A percentile compares a stretch with the other conserved stretches of the same genome.
phyloP scores from a whole-genome alignment of 1,139 yeast genomes.

The Pneumocystis sp. region DNA sequence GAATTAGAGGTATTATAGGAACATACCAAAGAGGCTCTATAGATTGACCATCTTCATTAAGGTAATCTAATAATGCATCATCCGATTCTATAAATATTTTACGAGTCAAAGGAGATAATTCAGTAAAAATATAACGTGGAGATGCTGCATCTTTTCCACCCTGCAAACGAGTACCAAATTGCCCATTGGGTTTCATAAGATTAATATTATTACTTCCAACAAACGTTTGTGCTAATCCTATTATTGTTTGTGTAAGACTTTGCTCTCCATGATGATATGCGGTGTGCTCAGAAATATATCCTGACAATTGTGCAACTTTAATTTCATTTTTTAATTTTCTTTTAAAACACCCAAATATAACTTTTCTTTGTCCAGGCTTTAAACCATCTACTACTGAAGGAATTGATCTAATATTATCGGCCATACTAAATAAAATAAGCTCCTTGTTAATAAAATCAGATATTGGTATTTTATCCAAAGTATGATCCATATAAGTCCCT shows the following conservation, averaged over 20 bases:
- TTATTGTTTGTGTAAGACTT: slow-evolving; percentile 74
- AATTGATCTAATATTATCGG: slow-evolving; percentile 89
- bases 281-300: slow-evolving; percentile 77
- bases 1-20: slow-evolving; percentile 81
- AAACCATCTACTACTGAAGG: slow-evolving; percentile 91
- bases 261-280: slow-evolving; percentile 95
- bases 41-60: slow-evolving; percentile 84
- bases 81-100: slow-evolving; percentile 68
- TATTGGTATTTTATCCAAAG: slow-evolving; percentile 62
- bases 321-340: slow-evolving; percentile 63
- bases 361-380: slow-evolving; percentile 95
- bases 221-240: slow-evolving; percentile 88
- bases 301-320: slow-evolving; percentile 83
- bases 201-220: slow-evolving; percentile 87
- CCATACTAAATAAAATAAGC: slow-evolving; percentile 85
- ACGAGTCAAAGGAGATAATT: slow-evolving; percentile 59
- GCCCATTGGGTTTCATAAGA: slow-evolving; percentile 77
- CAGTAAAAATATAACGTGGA: slow-evolving; percentile 90
- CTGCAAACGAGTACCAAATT: slow-evolving; percentile 89
- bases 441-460: slow-evolving; percentile 92
- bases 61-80: slow-evolving; percentile 58
- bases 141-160: slow-evolving; percentile 99
- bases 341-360: slow-evolving; percentile 74
- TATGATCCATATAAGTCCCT: slow-evolving; percentile 87
- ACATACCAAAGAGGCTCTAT: slow-evolving; percentile 95